These are phyloP conservation scores for Aspergillus uvarum DNA, from an alignment of 2,329 filamentous ascomycete species.

Conservation along the genomic window DNA sequence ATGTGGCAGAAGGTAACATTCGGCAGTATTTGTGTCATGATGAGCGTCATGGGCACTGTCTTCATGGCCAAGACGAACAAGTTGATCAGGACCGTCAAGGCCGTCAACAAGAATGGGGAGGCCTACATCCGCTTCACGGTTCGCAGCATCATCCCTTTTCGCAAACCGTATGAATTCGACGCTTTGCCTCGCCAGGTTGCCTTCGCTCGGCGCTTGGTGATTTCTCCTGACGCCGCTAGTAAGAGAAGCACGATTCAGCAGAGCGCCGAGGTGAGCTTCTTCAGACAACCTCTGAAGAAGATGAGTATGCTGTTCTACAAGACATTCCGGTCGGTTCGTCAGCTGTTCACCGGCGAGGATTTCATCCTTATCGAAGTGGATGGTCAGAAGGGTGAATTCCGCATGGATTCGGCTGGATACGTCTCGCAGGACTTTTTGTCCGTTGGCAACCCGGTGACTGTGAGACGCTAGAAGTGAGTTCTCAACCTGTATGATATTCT, in stretches of 20 bases:
- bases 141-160: constrained; percentile 40
- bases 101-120: constrained; percentile 43
- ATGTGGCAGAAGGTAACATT: constrained; percentile 60
- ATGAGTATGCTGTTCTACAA: constrained; percentile 33
- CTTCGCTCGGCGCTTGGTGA: constrained; percentile 34
- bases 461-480: constrained; percentile 9
- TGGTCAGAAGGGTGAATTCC: constrained; percentile 35
- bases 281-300: constrained; percentile 34
- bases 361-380: constrained; percentile 41
- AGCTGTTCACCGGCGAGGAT: constrained; percentile 42
- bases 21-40: constrained; percentile 58
- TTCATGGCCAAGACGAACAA: constrained; percentile 59
- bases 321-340: constrained; percentile 36
- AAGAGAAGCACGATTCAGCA: constrained; percentile 15
- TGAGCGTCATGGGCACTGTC: constrained; percentile 60
- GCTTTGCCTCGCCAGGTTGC: constrained; percentile 35
- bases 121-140: constrained; percentile 38
- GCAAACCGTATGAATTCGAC: constrained; percentile 35
- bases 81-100: constrained; percentile 59
- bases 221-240: constrained; percentile 27
- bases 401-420: constrained; percentile 40
- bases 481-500: constrained; percentile 4
- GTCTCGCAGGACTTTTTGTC: constrained; percentile 37
- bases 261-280: constrained; percentile 28
- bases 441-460: constrained; percentile 31